Conservation (phyloP, 257 asterid species). For the Agastache rugosa region DNA sequence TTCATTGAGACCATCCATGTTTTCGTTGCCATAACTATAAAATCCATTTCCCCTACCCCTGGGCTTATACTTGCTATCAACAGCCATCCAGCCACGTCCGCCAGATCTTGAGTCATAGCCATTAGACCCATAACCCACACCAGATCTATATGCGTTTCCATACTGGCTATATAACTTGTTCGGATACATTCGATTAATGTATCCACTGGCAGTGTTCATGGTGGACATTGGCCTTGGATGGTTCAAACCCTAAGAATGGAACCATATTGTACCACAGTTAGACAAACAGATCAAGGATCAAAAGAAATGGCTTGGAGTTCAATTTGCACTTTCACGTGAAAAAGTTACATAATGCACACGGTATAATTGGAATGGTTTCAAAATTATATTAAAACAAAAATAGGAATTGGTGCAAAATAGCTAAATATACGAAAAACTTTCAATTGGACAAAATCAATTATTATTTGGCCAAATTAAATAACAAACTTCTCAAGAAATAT, state of each 20-base stretch:
- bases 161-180: slow-evolving; percentile 61
- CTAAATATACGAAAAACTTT: too few species aligned
- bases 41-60: slow-evolving; percentile 57
- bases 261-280: slow-evolving; percentile 5
- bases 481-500: neutral
- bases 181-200: slow-evolving; percentile 58
- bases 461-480: too few species aligned
- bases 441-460: too few species aligned
- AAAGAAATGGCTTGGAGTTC: neutral
- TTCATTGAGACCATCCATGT: slow-evolving; percentile 66
- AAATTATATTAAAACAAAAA: too few species aligned
- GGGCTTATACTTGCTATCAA: slow-evolving; percentile 61
- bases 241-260: slow-evolving; percentile 50
- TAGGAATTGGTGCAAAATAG: too few species aligned
- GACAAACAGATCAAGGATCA: slow-evolving; percentile 8
- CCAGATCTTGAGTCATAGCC: slow-evolving; percentile 50
- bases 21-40: slow-evolving; percentile 53
- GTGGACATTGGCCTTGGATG: slow-evolving; percentile 48
- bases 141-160: slow-evolving; percentile 57
- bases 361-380: too few species aligned
- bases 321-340: neutral
- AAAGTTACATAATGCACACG: too few species aligned
- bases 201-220: slow-evolving; percentile 51
- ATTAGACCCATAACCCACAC: slow-evolving; percentile 57
- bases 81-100: slow-evolving; percentile 63